A percentile compares a stretch with the other conserved stretches of the same genome.
Evolutionary conservation across 2,329 filamentous ascomycete species (phyloP).

Genomic region (Fusarium miscanthi): DNA sequence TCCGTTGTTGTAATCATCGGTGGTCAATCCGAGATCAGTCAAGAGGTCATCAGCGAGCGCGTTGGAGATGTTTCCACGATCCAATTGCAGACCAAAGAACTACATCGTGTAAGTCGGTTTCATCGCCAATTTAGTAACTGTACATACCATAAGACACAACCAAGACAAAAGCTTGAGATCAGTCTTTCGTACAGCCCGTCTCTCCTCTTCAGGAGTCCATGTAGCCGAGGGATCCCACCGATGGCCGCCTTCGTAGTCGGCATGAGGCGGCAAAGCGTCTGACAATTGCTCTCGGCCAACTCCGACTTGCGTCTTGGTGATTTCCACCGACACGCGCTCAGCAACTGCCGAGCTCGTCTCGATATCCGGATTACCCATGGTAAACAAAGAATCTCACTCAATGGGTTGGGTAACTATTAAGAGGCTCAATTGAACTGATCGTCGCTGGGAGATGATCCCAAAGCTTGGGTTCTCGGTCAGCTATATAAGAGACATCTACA

Average conservation of each 20-base stretch:
- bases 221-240: slow-evolving; percentile 54
- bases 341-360: slow-evolving; percentile 43
- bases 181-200: slow-evolving; percentile 64
- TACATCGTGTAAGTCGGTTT: slow-evolving; percentile 33
- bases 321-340: slow-evolving; percentile 42
- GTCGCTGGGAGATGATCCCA: slow-evolving; percentile 5
- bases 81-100: slow-evolving; percentile 73
- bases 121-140: neutral
- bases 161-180: slow-evolving; percentile 55
- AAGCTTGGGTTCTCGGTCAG: slow-evolving; percentile 23
- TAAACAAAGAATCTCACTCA: neutral
- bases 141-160: slow-evolving; percentile 56
- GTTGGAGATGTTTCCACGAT: slow-evolving; percentile 71
- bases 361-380: slow-evolving; percentile 46
- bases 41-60: slow-evolving; percentile 72
- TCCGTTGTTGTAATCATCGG: slow-evolving; percentile 68
- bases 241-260: slow-evolving; percentile 55
- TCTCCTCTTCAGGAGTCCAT: slow-evolving; percentile 70
- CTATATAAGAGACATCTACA: slow-evolving; percentile 40
- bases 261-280: slow-evolving; percentile 44
- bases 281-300: slow-evolving; percentile 55
- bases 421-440: neutral
- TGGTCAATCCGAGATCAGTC: slow-evolving; percentile 59
- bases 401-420: neutral
- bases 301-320: slow-evolving; percentile 42